Evolutionary conservation across 139 green algal species (phyloP).

Genomic region (Yamagishiella unicocca): DNA sequence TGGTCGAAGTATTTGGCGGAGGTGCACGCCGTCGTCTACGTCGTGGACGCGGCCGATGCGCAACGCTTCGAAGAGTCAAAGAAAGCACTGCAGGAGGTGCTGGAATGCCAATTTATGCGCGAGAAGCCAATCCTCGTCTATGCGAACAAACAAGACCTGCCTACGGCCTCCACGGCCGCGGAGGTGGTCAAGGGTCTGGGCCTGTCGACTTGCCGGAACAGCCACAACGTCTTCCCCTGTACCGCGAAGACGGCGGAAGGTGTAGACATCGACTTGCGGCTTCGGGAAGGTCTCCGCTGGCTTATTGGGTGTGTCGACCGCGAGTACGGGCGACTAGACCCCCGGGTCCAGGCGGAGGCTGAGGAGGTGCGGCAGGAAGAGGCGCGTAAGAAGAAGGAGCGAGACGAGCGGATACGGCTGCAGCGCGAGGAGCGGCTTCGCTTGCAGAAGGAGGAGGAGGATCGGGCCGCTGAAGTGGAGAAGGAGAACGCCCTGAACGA

Average conservation of each 20-base stretch:
- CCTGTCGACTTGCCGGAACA: slow-evolving; percentile 41
- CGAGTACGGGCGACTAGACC: slow-evolving; percentile 40
- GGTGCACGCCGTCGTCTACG: slow-evolving; percentile 68
- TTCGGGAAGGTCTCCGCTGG: slow-evolving; percentile 55
- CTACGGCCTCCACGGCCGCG: slow-evolving; percentile 38
- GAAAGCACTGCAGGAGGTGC: slow-evolving; percentile 24
- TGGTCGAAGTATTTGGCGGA: slow-evolving; percentile 72
- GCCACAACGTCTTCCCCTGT: slow-evolving; percentile 63
- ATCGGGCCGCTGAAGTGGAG: slow-evolving; percentile 20
- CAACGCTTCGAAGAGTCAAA: slow-evolving; percentile 63
- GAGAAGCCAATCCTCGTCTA: slow-evolving; percentile 69
- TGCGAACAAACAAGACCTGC: slow-evolving; percentile 77
- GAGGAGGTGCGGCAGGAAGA: slow-evolving; percentile 54
- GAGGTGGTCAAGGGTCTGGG: slow-evolving; percentile 56
- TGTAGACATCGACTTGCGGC: slow-evolving; percentile 25
- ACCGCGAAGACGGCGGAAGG: slow-evolving; percentile 32
- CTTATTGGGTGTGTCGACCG: slow-evolving; percentile 26
- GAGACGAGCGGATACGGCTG: slow-evolving; percentile 52
- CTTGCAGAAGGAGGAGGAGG: slow-evolving; percentile 39
- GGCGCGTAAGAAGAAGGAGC: slow-evolving; percentile 58
- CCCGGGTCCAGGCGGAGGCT: slow-evolving; percentile 39
- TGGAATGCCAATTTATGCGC: slow-evolving; percentile 46
- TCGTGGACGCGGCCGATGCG: slow-evolving; percentile 69
- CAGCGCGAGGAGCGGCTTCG: slow-evolving; percentile 38
- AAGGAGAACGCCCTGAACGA: slow-evolving; percentile 29